phyloP scores from a whole-genome alignment of 768 basidiomycete genomes.

The Krasilnikovozyma curviuscula region DNA sequence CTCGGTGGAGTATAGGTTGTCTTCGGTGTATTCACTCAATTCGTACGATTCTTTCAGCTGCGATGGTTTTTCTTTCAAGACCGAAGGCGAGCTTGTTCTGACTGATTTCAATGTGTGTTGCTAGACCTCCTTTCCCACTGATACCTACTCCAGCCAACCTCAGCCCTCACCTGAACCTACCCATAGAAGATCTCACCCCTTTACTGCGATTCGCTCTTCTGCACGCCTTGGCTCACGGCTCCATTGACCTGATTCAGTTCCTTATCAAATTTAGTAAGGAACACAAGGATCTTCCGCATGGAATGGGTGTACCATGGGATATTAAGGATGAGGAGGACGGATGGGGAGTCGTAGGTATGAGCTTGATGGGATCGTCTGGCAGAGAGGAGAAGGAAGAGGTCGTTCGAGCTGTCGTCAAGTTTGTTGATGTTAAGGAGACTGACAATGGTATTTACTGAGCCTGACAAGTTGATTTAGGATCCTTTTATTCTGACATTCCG shows the following conservation, averaged over 20 bases:
- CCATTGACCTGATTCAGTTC: constrained; percentile 1
- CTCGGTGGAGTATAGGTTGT: too few relatives aligned
- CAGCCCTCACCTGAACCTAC: constrained; percentile 6
- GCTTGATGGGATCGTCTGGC: constrained; percentile 40
- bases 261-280: not conserved
- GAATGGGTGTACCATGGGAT: constrained; percentile 15
- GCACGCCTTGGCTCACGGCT: not conserved
- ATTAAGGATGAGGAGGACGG: constrained; percentile 74
- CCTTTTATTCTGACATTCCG: constrained; percentile 35
- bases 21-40: too few relatives aligned
- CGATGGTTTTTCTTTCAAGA: too few relatives aligned
- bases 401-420: constrained; percentile 50
- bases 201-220: constrained; percentile 6
- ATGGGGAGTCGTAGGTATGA: constrained; percentile 33
- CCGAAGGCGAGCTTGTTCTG: too few relatives aligned
- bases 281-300: not conserved
- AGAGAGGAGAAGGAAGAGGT: constrained; percentile 83
- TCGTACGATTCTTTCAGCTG: too few relatives aligned
- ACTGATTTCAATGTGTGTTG: too few relatives aligned
- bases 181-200: constrained; percentile 5
- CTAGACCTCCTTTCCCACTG: constrained; percentile 8
- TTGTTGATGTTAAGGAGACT: constrained; percentile 12
- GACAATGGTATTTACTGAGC: constrained; percentile 30
- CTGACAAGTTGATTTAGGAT: constrained; percentile 41
- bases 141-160: not conserved